phyloP scores from a whole-genome alignment of 257 asterid species.

The Nyctanthes arbortristis region DNA sequence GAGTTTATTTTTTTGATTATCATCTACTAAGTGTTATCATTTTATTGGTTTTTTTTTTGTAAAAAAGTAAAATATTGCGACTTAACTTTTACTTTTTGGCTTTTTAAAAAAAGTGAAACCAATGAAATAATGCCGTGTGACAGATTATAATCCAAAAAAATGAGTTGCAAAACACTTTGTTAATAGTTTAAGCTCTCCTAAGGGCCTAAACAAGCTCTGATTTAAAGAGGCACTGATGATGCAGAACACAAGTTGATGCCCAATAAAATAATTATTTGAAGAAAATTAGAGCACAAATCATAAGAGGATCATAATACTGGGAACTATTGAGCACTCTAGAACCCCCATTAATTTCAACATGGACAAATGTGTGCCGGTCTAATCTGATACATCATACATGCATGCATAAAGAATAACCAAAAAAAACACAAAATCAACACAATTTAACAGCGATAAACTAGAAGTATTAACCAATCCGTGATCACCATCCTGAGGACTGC shows the following conservation, averaged over 20 bases:
- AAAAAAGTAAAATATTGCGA: no score
- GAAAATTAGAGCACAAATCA: neutral
- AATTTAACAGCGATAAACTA: neutral
- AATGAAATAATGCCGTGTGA: no score
- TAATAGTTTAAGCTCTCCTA: no score
- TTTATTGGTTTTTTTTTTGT: no score
- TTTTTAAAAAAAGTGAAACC: no score
- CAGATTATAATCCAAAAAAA: no score
- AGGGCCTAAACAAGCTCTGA: neutral
- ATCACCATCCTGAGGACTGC: constrained; percentile 59
- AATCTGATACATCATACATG: constrained; percentile 26
- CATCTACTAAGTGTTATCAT: no score
- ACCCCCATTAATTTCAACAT: neutral
- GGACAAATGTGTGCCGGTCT: neutral
- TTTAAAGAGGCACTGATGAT: neutral
- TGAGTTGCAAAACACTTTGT: no score
- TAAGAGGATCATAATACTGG: neutral
- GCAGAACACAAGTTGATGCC: neutral
- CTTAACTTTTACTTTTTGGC: no score
- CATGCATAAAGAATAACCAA: neutral
- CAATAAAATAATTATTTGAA: neutral
- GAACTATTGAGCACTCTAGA: neutral
- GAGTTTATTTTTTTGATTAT: no score
- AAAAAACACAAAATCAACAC: neutral
- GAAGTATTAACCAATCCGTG: neutral